Evolutionary conservation across 2,329 filamentous ascomycete genomes (phyloP).

Genomic region (Venturia asperata): DNA sequence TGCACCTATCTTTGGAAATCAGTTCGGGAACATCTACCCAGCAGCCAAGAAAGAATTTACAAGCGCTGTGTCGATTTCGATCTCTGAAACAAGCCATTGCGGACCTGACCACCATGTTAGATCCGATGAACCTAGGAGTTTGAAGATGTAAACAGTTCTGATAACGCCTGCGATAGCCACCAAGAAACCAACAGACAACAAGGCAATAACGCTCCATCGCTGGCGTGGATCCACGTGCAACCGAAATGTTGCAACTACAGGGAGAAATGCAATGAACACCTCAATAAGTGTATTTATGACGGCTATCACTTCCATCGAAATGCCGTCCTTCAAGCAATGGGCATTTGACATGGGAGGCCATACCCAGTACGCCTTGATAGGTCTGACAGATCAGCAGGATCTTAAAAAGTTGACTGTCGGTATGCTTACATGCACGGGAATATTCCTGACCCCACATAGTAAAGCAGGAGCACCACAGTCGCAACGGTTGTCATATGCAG

Average conservation of each 20-base stretch:
- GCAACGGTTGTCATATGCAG: conserved; percentile 35
- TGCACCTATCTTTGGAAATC: conserved; percentile 11
- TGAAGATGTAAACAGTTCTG: conserved; percentile 40
- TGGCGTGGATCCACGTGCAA: conserved; percentile 38
- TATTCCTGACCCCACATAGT: conserved; percentile 32
- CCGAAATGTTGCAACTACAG: conserved; percentile 37
- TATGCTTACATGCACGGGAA: conserved; percentile 34
- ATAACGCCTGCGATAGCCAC: conserved; percentile 38
- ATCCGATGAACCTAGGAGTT: conserved; percentile 37
- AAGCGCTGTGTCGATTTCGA: conserved; percentile 41
- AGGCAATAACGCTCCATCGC: conserved; percentile 34
- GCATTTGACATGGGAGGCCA: conserved; percentile 27
- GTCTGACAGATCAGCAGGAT: conserved; percentile 21
- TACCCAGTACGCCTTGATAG: conserved; percentile 37
- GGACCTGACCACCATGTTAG: conserved; percentile 40
- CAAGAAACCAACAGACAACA: conserved; percentile 37
- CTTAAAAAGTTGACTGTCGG: not conserved
- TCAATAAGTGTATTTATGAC: conserved; percentile 40
- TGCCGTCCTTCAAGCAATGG: conserved; percentile 38
- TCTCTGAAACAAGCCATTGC: conserved; percentile 39
- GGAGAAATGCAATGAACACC: conserved; percentile 36
- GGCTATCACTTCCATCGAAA: conserved; percentile 33
- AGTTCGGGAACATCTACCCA: not conserved
- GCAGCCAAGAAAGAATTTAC: conserved; percentile 26
- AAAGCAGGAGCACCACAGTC: conserved; percentile 33